A percentile compares a stretch with the other conserved stretches of the same genome.
These are phyloP conservation scores for Paramecium sexaurelia DNA, from an alignment of 73 alveolate species.

Conservation along the genomic window DNA sequence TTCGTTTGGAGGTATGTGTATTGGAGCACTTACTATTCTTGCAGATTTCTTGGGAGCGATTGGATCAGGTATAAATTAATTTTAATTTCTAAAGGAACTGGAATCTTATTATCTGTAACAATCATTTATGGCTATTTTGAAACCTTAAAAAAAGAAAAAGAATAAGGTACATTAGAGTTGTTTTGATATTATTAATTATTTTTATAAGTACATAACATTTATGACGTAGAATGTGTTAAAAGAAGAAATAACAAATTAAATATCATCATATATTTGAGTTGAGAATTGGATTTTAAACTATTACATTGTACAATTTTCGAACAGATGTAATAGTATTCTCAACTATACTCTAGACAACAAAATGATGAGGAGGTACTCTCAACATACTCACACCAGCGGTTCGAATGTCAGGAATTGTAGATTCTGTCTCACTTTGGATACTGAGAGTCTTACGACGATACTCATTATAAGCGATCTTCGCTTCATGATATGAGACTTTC, in stretches of 20 bases:
- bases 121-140: not conserved
- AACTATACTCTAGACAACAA: not conserved
- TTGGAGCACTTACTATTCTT: conserved; percentile 97
- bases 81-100: not conserved
- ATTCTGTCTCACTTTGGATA: not conserved
- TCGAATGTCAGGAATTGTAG: conserved; percentile 4
- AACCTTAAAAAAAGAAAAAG: conserved; percentile 16
- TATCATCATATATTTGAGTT: not conserved
- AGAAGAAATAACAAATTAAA: conserved; percentile 20
- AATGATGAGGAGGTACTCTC: conserved; percentile 37
- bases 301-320: conserved; percentile 45
- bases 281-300: conserved; percentile 15
- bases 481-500: conserved; percentile 40
- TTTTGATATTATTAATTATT: not conserved
- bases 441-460: not conserved
- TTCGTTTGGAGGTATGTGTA: conserved; percentile 99
- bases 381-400: conserved; percentile 33
- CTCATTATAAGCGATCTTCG: conserved; percentile 40
- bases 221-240: conserved; percentile 9
- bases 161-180: conserved; percentile 18
- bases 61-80: conserved; percentile 81
- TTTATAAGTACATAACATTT: not conserved
- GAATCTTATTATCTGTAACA: not conserved
- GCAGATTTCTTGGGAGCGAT: conserved; percentile 99
- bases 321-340: conserved; percentile 41